Evolutionary conservation across 441 rosid species (phyloP), one percentile per base, ranked within the genome.

Genomic region (Theobroma grandiflorum): DNA sequence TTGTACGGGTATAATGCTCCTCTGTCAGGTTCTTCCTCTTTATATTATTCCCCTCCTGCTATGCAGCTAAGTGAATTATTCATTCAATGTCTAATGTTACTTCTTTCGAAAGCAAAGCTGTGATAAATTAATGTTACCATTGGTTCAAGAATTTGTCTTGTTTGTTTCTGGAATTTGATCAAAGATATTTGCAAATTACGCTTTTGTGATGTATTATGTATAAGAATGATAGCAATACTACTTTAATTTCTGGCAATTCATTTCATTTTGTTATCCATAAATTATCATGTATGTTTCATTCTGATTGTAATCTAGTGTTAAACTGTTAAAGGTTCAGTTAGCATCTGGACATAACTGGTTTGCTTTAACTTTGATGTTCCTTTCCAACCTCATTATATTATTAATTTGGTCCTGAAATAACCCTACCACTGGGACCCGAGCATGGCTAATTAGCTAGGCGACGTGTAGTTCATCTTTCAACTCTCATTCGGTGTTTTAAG

Each of bases 81-180:
- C 50, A 66, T 67, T 40, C 50, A 20, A 67, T 42, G 12, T 67
- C 3, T 52, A 52, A 20, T 58, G 15, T 20, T 31, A 38, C 18
- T 35, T 63, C 43, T 4, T 63, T 85, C 78, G 82, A 59, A 26
- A 59, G 33, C 64, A 59, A 22, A 22, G 14, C 33, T 59, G 64
- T 22, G 22, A 22, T 70, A 16, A 22, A 26, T 26, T 26, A 26
- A 26, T 26, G 31, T 26, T 26, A 26, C 31, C 31, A 26, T 26
- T 26, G 1, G 7, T 11, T 49, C 2, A 43, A 43, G 10, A 7
- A 45, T 22, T 31, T 31, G 12, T 40, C 47, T 40, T 8, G 4
- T 9, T 7, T 9, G 10, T 1, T 66, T 66, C 31, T n/a, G 22
- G 50, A 40, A 9, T n/a, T 66, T 66, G 16, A 42, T 66, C 33